Evolutionary conservation across 768 basidiomycete genomes (phyloP), one percentile per base, ranked within the genome.

Genomic region (Tephrocybe sp.): DNA sequence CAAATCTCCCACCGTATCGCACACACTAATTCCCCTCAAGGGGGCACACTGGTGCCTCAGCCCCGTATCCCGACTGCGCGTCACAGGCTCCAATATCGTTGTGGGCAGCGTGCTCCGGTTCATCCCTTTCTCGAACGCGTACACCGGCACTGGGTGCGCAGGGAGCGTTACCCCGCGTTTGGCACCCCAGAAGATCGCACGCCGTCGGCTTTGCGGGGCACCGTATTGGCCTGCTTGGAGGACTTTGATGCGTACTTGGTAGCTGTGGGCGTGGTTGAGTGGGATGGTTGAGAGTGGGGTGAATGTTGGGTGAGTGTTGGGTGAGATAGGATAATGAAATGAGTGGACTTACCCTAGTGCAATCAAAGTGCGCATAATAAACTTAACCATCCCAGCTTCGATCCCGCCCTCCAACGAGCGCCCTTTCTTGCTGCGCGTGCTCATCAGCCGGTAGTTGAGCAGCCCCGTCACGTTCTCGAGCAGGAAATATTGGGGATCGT

Each of bases 381-480:
- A 81, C 60, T 91, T 91, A 39, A 86, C 75, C 35, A 85, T 76
- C 0, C 83, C 85, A 56, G 67, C 73, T 52, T 76, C 62, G 22
- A 88, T 73, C 51, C 73, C 66, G 42, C 68, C 61, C 58, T 70
- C 44, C 44, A 69, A 52, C n/a, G 57, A 33, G 33, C 65, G 50
- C 32, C 65, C 66, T 51, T 57, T 48, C 55, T 60, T 62, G n/a
- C 52, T 51, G 12, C 53, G 62, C 0, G 59, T 59, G n/a, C 72
- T 72, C 55, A 72, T 67, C 7, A 87, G 71, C 0, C 68, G 73
- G 63, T 80, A 76, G 23, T 64, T 65, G 1, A 89, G 61, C 6
- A 90, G 63, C 0, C 89, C 88, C 9, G 62, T 62, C 2, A 91
- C 88, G 64, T 91, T 91, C 61, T 91, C 88, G 17, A 91, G 68